These are phyloP conservation scores for Gracilaria domingensis DNA, from an alignment of 23 red algal species.

Conservation along the genomic window DNA sequence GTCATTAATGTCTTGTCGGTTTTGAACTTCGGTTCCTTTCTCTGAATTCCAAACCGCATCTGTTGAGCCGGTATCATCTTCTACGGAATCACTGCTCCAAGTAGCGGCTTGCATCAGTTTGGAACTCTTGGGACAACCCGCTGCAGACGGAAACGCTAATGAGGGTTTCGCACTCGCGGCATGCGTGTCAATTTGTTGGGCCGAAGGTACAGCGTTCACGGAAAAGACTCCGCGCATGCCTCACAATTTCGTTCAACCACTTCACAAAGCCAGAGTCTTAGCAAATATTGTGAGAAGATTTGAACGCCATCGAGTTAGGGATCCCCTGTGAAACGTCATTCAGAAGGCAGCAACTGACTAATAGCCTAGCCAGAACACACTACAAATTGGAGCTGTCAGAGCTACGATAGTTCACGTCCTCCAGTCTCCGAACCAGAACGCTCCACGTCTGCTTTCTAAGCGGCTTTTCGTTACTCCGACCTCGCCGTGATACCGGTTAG, in stretches of 20 bases:
- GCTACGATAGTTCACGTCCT: background rate
- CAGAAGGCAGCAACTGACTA: background rate
- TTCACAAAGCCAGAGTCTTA: background rate
- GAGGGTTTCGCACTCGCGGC: background rate
- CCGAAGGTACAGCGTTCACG: no score
- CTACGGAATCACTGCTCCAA: background rate
- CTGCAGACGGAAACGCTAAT: background rate
- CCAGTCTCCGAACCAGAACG: background rate
- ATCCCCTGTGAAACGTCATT: background rate
- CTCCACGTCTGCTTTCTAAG: conserved; percentile 17
- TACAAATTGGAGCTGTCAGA: background rate
- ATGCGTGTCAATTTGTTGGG: background rate
- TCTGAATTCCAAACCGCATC: background rate
- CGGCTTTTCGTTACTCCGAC: background rate
- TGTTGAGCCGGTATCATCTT: background rate
- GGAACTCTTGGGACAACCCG: background rate
- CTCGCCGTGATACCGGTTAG: conserved; percentile 2
- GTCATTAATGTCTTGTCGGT: background rate
- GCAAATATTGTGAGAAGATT: background rate
- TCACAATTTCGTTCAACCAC: background rate
- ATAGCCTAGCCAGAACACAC: no score
- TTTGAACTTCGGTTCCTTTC: background rate
- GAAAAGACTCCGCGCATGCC: background rate
- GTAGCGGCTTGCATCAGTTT: background rate
- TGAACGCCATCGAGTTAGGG: background rate